Conservation (phyloP, 1,284 basidiomycete genomes). For the Moesziomyces sp. region DNA sequence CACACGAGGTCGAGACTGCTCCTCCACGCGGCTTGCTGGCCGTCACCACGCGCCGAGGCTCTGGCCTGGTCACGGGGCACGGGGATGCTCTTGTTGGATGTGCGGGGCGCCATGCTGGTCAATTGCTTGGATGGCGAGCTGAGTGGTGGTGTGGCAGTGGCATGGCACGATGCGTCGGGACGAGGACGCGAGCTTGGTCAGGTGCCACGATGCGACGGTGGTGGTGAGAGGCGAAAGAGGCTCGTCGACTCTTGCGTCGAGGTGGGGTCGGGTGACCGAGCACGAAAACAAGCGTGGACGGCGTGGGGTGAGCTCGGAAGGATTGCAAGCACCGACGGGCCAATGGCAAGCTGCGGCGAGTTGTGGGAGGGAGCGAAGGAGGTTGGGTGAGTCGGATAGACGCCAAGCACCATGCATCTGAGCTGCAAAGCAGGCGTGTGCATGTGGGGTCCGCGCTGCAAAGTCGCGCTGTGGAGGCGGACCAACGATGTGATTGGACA, state of each 20-base stretch:
- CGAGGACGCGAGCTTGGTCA: not conserved
- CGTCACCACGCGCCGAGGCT: slow-evolving; percentile 15
- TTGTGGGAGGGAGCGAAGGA: not conserved
- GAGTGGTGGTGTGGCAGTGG: not conserved
- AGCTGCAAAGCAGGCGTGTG: not conserved
- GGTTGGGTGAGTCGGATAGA: too few species aligned
- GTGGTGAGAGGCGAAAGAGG: not conserved
- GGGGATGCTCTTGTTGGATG: slow-evolving; percentile 30
- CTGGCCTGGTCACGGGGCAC: slow-evolving; percentile 36
- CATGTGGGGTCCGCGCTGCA: slow-evolving; percentile 16
- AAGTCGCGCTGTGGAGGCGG: slow-evolving; percentile 1
- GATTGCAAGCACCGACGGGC: not conserved
- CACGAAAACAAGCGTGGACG: not conserved
- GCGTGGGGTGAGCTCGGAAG: too few species aligned
- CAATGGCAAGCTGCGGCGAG: not conserved
- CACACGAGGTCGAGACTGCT: slow-evolving; percentile 62
- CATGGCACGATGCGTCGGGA: slow-evolving; percentile 11
- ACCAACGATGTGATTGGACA: slow-evolving; percentile 11
- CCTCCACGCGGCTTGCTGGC: slow-evolving; percentile 57
- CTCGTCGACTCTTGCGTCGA: not conserved
- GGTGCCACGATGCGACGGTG: not conserved
- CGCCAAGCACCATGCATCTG: not conserved
- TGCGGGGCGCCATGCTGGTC: slow-evolving; percentile 23
- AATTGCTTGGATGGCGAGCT: not conserved
- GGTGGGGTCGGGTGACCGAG: not conserved